Evolutionary conservation across 257 asterid species (phyloP), one percentile per base, ranked within the genome.

Genomic region (Penstemon eatonii): DNA sequence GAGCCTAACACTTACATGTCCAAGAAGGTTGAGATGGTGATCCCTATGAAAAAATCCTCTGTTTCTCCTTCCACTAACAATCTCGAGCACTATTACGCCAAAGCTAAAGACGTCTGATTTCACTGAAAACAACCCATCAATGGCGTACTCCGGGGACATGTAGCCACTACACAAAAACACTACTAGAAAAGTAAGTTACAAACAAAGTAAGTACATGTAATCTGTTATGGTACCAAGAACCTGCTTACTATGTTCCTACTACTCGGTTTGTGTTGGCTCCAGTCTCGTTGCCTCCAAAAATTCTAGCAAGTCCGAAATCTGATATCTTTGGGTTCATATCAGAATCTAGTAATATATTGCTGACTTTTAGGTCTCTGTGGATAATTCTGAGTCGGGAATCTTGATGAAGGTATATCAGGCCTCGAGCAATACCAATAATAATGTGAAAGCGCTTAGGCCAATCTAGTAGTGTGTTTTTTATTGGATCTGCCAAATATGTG

Each of bases 311-410:
- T 11, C 95, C 87, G 46, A 84, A 87, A 49, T 87, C 85, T 8
- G 90, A 84, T 66, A 82, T 87, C 73, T 82, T 87, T 0, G 94
- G 90, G 61, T 80, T 77, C 75, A 80, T 70, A 4, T 77, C 75
- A 3, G 39, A 40, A 64, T 84, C 90, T 10, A 87, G 79, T 44
- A 87, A 71, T 19, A 84, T 73, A 19, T 84, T 84, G 83, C 94
- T 82, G 0, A 84, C 72, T 73, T 84, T 86, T 25, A 84, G 81
- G 70, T 82, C 90, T 65, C 86, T 45, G 42, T 80, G 85, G 60
- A 83, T 82, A 10, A 82, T 66, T 63, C 81, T 64, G 19, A 84
- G 69, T 10, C 76, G 73, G 0, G 90, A 84, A 75, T 87, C 91
- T 72, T 83, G 89, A 71, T 81, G 94, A 10, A 87, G 85, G 56